Percentiles rank a stretch among this genome's conserved stretches.
Conservation (phyloP, 495 filamentous ascomycete genomes). For the Oleoguttula mirabilis region DNA sequence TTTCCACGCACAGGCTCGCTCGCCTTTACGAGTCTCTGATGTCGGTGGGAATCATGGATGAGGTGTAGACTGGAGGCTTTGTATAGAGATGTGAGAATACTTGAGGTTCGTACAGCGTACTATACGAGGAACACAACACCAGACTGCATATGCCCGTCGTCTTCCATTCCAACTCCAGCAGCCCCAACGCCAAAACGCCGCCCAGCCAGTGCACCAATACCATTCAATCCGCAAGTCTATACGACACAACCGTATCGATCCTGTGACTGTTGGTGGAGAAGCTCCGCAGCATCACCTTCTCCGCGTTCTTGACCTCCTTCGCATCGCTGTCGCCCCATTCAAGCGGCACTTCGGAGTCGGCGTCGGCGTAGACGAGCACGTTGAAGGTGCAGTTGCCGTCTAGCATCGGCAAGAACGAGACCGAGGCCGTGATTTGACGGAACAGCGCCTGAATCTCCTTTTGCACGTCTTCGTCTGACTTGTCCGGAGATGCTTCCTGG, state of each 20-base stretch:
- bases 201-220: no score
- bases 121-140: no score
- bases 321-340: conserved; percentile 99
- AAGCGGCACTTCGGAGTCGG: conserved; percentile 88
- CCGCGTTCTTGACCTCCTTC: conserved; percentile 90
- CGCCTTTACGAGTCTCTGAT: no score
- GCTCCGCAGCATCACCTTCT: conserved; percentile 88
- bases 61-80: no score
- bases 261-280: conserved; percentile 90
- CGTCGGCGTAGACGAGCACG: conserved; percentile 93
- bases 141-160: no score
- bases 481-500: conserved; percentile 31
- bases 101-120: no score
- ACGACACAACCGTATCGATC: conserved; percentile 91
- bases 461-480: conserved; percentile 88
- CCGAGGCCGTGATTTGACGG: conserved; percentile 93
- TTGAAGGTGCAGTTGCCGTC: conserved; percentile 95
- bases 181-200: no score
- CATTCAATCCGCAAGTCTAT: conserved; percentile 38
- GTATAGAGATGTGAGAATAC: no score
- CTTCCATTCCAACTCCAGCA: no score
- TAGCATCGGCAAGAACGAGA: conserved; percentile 90
- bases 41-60: no score
- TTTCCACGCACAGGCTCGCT: no score
- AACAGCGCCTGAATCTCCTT: conserved; percentile 90